phyloP scores from a whole-genome alignment of 2,329 filamentous ascomycete species.

The Aureobasidium namibiae region DNA sequence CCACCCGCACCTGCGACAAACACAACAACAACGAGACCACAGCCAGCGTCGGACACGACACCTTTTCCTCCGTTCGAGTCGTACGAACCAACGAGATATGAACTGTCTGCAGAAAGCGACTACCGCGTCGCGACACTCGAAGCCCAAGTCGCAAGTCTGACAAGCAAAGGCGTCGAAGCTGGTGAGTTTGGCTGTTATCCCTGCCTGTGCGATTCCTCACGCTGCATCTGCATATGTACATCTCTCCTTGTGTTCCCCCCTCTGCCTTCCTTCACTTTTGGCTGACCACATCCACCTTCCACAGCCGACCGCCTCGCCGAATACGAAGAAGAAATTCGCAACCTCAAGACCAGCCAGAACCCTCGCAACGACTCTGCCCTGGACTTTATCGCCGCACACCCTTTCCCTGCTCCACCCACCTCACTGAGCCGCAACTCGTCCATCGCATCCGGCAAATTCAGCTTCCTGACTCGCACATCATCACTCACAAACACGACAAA shows the following conservation, averaged over 20 bases:
- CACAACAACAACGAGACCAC: background rate
- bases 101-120: background rate
- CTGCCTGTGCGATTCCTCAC: background rate
- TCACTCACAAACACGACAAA: background rate
- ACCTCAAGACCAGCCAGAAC: slow-evolving; percentile 33
- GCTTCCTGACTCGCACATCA: background rate
- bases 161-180: background rate
- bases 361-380: slow-evolving; percentile 19
- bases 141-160: background rate
- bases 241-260: background rate
- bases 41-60: background rate
- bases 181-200: slow-evolving; percentile 10
- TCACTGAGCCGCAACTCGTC: slow-evolving; percentile 20
- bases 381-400: slow-evolving; percentile 13
- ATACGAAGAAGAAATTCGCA: slow-evolving; percentile 69
- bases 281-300: background rate
- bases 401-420: slow-evolving; percentile 15
- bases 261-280: background rate
- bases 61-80: background rate
- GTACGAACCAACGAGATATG: background rate
- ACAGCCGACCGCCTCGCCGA: slow-evolving; percentile 49
- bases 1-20: background rate
- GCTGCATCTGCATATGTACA: slow-evolving; percentile 8
- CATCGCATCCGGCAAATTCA: background rate
- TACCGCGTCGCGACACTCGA: background rate